Base-by-base conservation (phyloP, 176 grass and related monocot genomes). In the Miscanthus lutarioriparius region DNA sequence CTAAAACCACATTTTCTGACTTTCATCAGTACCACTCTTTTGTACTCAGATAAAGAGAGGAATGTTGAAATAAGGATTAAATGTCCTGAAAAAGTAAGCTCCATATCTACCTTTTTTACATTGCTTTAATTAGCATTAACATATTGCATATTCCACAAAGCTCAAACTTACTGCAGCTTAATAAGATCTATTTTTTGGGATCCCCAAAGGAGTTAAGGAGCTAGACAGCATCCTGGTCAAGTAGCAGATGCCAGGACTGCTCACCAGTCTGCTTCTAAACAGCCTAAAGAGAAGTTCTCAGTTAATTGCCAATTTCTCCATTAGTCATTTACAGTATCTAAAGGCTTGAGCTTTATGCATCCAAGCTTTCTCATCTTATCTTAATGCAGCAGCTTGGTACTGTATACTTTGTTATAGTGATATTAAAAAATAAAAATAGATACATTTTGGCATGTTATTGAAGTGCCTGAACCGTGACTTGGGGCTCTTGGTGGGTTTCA, bases 331-430 rank as follows among this genome's bases (percentile, higher is more conserved):
- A 43, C 4, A 47, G 54, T 49, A 65, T 20, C 28, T 75, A 65
- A 64, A 11, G 30, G 63, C 43, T 76, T 75, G 43, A 65, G 43
- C 59, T 51, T 51, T 84, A 84, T 66, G 30, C 39, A 38, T 38
- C 30, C 44, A 39, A 38, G 22, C 22, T 84, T 14, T 67, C 30
- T 40, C 61, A 33, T 76, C 59, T 76, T 76, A n/a, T n/a, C n/a
- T n/a, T n/a, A n/a, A n/a, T n/a, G n/a, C n/a, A n/a, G 39, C 5
- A 49, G 10, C 32, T 71, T 71, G 65, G 16, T 43, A 44, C 12
- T 22, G 43, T 19, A 74, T n/a, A n/a, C n/a, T n/a, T n/a, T n/a
- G n/a, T n/a, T n/a, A n/a, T n/a, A n/a, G n/a, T n/a, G n/a, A n/a
- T n/a, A n/a, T n/a, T n/a, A n/a, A n/a, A n/a, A n/a, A n/a, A n/a